Base-by-base conservation (phyloP, 2,329 filamentous ascomycete genomes). In the Beauveria sp. region DNA sequence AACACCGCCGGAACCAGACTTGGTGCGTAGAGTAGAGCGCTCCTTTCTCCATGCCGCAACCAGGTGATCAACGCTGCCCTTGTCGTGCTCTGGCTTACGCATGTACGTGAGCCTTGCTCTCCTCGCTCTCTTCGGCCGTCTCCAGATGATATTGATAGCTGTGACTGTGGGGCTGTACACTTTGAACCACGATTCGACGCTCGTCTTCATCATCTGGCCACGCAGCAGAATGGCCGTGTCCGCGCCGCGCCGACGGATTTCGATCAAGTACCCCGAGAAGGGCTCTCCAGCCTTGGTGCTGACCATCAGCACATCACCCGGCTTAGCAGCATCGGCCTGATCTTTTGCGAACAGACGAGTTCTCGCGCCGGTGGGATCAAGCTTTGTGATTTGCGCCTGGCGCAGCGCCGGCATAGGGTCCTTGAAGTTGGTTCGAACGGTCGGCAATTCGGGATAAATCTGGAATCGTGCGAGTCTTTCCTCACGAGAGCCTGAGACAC, bases 121-220 rank as follows among this genome's bases (percentile, higher is more conserved):
- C 72, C 93, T 87, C 66, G 91, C 91, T 74, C 91, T 85, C 87
- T 92, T 95, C 71, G 85, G 82, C 65, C 86, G 83, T 69, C 93
- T 82, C 84, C 96, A 91, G 74, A 98, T 90, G 68, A 99, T 88
- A 77, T 99, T 93, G 70, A 99, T 91, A 65, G 90, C 91, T 72
- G 89, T 86, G 38, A 98, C 88, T 71, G 90, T 89, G 63, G 93
- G 93, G 71, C 86, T 90, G 80, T 95, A 98, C 63, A 98, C 81
- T 81, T 99, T 99, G 77, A 90, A 92, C 87, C 91, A 96, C 91
- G 96, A 95, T 83, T 99, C 95, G 63, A 96, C 91, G 63, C 91
- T 90, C 7, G 96, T 85, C 68, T 90, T 85, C 67, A 91, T 93
- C 68, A 99, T 78, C 72, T 96, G 87, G 69, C 93, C 93, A 61